These are phyloP conservation scores for Chalciporus piperatus DNA, from an alignment of 768 basidiomycete species.

Conservation along the genomic window DNA sequence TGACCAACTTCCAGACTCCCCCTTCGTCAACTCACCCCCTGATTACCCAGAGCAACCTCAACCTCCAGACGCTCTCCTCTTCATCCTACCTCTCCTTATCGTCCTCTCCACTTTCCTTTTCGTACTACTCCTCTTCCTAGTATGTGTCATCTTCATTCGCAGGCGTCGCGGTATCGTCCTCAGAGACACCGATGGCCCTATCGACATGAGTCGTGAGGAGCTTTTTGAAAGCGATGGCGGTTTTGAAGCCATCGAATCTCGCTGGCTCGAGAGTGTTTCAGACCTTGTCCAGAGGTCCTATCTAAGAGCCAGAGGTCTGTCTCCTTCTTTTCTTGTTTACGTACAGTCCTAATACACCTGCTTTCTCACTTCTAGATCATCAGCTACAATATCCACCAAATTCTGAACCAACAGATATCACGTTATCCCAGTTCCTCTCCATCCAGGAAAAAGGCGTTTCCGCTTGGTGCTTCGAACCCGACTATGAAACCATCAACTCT, in stretches of 20 bases:
- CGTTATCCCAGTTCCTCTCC: constrained; percentile 95
- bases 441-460: constrained; percentile 99
- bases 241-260: constrained; percentile 84
- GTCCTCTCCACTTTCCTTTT: constrained; percentile 91
- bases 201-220: constrained; percentile 91
- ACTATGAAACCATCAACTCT: constrained; percentile 92
- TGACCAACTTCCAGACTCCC: background rate
- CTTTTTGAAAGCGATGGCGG: constrained; percentile 90
- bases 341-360: constrained; percentile 6
- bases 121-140: constrained; percentile 85
- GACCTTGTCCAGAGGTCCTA: constrained; percentile 72
- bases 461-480: constrained; percentile 99
- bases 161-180: constrained; percentile 74
- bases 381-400: constrained; percentile 90
- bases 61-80: constrained; percentile 67
- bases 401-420: constrained; percentile 97
- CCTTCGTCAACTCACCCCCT: background rate
- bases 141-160: constrained; percentile 84
- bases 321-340: background rate
- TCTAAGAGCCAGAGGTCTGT: constrained; percentile 81
- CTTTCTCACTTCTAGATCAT: constrained; percentile 50
- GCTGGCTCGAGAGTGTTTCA: constrained; percentile 85
- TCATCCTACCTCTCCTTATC: constrained; percentile 92
- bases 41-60: constrained; percentile 25
- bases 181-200: constrained; percentile 85